A percentile compares a stretch with the other conserved stretches of the same genome.
phyloP scores from a whole-genome alignment of 2,329 filamentous ascomycete species.

The Fusarium subtropicale region DNA sequence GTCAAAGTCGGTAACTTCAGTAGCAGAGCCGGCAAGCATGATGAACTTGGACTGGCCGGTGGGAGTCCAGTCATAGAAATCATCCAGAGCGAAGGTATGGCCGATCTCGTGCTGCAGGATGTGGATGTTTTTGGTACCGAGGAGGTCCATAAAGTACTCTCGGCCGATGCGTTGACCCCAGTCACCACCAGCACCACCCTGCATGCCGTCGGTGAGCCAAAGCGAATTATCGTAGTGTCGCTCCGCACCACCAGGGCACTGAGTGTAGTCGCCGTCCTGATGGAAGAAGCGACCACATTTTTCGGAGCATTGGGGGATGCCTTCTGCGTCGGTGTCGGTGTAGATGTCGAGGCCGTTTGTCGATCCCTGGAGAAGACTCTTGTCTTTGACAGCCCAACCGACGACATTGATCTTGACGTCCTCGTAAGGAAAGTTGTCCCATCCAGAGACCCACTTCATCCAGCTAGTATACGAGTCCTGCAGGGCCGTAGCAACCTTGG shows the following conservation, averaged over 20 bases:
- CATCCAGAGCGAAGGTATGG: conserved; percentile 57
- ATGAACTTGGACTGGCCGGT: conserved; percentile 57
- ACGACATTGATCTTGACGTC: conserved; percentile 56
- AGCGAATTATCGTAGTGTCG: conserved; percentile 60
- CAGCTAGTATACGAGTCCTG: conserved; percentile 54
- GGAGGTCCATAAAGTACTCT: conserved; percentile 57
- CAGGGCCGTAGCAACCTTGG: conserved; percentile 51
- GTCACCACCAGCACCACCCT: conserved; percentile 59
- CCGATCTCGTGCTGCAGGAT: conserved; percentile 60
- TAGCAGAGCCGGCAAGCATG: conserved; percentile 59
- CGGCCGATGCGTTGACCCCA: conserved; percentile 60
- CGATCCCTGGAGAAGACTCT: conserved; percentile 53
- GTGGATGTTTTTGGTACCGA: conserved; percentile 55
- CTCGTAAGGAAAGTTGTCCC: conserved; percentile 57
- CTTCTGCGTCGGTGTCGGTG: conserved; percentile 54
- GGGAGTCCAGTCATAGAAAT: conserved; percentile 61
- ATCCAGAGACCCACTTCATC: conserved; percentile 58
- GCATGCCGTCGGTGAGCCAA: conserved; percentile 60
- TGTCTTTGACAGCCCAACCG: conserved; percentile 56
- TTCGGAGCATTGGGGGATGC: conserved; percentile 55
- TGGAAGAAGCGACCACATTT: conserved; percentile 60
- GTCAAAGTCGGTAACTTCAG: conserved; percentile 60
- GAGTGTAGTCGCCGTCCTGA: conserved; percentile 55
- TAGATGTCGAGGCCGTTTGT: conserved; percentile 55
- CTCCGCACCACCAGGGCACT: conserved; percentile 51